A percentile compares a stretch with the other conserved stretches of the same genome.
These are phyloP conservation scores for Fomitiporia mediterranea DNA, from an alignment of 1,284 basidiomycete species.

Conservation along the genomic window DNA sequence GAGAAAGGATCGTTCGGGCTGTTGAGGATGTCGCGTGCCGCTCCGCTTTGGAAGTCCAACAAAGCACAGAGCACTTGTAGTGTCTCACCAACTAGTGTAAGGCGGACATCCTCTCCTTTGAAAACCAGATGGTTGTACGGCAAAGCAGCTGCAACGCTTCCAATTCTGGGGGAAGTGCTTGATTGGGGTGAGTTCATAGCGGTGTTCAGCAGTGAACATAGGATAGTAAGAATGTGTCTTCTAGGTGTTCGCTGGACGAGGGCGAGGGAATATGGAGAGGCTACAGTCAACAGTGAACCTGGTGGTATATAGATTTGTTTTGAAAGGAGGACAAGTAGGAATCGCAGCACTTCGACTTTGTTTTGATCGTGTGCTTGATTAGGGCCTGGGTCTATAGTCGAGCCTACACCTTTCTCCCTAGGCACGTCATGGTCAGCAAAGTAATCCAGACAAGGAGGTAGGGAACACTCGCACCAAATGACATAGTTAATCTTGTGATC, in stretches of 20 bases:
- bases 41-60: conserved; percentile 78
- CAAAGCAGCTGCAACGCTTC: conserved; percentile 60
- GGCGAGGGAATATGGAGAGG: conserved; percentile 72
- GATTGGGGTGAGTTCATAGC: conserved; percentile 64
- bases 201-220: conserved; percentile 90
- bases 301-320: conserved; percentile 83
- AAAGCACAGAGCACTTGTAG: conserved; percentile 74
- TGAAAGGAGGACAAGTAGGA: conserved; percentile 81
- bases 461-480: conserved; percentile 57
- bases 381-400: conserved; percentile 68
- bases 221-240: conserved; percentile 77
- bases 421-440: not conserved
- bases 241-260: conserved; percentile 75
- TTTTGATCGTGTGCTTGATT: conserved; percentile 69
- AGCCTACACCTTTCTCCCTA: conserved; percentile 89
- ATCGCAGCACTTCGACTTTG: conserved; percentile 81
- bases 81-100: conserved; percentile 64
- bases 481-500: conserved; percentile 84
- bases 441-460: not conserved
- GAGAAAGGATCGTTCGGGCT: conserved; percentile 40
- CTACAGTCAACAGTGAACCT: conserved; percentile 59
- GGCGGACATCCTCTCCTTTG: conserved; percentile 75
- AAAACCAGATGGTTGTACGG: conserved; percentile 91
- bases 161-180: conserved; percentile 43
- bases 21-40: conserved; percentile 49